phyloP scores from a whole-genome alignment of 2,329 filamentous ascomycete species.

The Macrophomina pseudophaseolina region DNA sequence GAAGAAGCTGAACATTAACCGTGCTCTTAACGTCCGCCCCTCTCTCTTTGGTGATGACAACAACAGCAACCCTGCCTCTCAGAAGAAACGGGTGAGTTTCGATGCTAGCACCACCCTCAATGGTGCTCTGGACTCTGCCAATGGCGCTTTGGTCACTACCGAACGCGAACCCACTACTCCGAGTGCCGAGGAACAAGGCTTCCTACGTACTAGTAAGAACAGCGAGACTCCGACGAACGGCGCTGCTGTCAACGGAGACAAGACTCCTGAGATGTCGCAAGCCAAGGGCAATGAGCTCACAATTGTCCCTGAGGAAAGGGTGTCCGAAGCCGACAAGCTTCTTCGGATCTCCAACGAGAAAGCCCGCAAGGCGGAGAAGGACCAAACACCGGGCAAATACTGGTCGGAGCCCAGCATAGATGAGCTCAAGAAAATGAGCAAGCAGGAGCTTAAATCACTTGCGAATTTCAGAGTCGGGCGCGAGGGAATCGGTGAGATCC shows the following conservation, averaged over 20 bases:
- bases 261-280: conserved; percentile 69
- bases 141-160: conserved; percentile 59
- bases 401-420: conserved; percentile 81
- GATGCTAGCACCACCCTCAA: conserved; percentile 57
- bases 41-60: conserved; percentile 60
- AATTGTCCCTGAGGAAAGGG: conserved; percentile 75
- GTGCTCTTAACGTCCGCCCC: conserved; percentile 71
- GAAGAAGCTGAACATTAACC: conserved; percentile 93
- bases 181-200: conserved; percentile 64
- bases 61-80: conserved; percentile 54
- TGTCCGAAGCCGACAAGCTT: conserved; percentile 44
- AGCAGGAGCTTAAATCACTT: conserved; percentile 76
- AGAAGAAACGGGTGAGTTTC: conserved; percentile 89
- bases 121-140: conserved; percentile 49
- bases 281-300: conserved; percentile 76
- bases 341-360: conserved; percentile 32
- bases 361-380: conserved; percentile 37
- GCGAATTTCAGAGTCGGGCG: conserved; percentile 81
- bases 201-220: conserved; percentile 58
- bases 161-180: conserved; percentile 58
- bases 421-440: conserved; percentile 79
- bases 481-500: conserved; percentile 77
- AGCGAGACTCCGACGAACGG: conserved; percentile 42
- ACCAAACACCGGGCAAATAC: conserved; percentile 74
- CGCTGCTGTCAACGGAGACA: conserved; percentile 37